phyloP scores from a whole-genome alignment of 2,329 filamentous ascomycete genomes.

The Fusarium lyarnte region DNA sequence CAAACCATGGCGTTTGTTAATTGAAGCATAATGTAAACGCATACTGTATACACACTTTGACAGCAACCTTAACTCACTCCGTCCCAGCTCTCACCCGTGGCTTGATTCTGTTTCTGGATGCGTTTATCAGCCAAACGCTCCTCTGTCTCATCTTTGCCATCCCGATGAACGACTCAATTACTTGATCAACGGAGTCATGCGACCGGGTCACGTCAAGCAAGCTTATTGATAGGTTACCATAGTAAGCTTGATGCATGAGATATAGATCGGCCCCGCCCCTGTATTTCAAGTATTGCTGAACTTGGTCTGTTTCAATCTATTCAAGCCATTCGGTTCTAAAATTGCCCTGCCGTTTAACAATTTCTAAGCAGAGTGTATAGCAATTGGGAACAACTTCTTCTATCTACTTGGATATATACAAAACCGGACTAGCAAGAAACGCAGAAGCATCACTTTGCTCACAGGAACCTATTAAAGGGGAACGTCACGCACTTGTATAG shows the following conservation, averaged over 20 bases:
- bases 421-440: accelerated
- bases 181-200: too few relatives aligned
- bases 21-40: too few relatives aligned
- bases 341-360: constrained; percentile 52
- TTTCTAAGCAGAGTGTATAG: constrained; percentile 55
- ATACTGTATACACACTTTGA: not conserved
- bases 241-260: accelerated
- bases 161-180: too few relatives aligned
- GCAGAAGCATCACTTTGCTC: not conserved
- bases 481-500: accelerated
- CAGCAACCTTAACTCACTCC: accelerated
- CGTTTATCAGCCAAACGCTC: accelerated
- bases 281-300: too few relatives aligned
- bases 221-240: accelerated
- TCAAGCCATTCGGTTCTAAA: not conserved
- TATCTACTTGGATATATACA: not conserved
- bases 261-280: not conserved
- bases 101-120: too few relatives aligned
- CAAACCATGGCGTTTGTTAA: accelerated
- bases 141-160: not conserved
- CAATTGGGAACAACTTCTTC: constrained; percentile 55
- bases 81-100: not conserved
- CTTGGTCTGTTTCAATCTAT: not conserved
- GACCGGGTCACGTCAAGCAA: accelerated
- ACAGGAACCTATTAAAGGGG: not conserved